phyloP scores from a whole-genome alignment of 108 stramenopile genomes.

The Bacterosira constricta region DNA sequence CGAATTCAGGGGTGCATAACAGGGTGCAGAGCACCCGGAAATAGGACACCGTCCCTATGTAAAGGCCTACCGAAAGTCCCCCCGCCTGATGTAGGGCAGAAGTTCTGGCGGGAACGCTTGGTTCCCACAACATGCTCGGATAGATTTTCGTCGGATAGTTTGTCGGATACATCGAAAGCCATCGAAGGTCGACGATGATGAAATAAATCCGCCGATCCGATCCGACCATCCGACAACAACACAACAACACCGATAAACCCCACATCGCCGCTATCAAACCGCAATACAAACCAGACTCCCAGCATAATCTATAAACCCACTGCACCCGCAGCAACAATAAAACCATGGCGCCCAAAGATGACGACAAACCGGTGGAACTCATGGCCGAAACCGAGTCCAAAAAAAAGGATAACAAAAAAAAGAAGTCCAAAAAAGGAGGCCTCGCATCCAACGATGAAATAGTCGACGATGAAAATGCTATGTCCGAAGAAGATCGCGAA shows the following conservation, averaged over 20 bases:
- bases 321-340: not conserved
- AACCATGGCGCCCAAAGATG: conserved; percentile 49
- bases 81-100: no score
- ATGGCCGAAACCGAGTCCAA: conserved; percentile 36
- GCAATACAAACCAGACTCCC: no score
- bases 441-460: conserved; percentile 25
- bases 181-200: conserved; percentile 1
- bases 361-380: conserved; percentile 46
- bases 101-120: no score
- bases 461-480: conserved; percentile 28
- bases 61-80: no score
- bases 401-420: conserved; percentile 6
- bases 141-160: not conserved
- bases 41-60: no score
- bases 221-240: not conserved
- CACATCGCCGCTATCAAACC: no score
- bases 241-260: not conserved
- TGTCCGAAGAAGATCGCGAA: conserved; percentile 85
- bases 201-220: no score
- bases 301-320: no score
- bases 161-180: not conserved
- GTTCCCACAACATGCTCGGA: no score
- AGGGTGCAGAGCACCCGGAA: no score
- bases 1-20: no score
- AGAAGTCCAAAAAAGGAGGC: conserved; percentile 27